These are phyloP conservation scores for Geranium incanum DNA, from an alignment of 441 rosid species.

Conservation along the genomic window DNA sequence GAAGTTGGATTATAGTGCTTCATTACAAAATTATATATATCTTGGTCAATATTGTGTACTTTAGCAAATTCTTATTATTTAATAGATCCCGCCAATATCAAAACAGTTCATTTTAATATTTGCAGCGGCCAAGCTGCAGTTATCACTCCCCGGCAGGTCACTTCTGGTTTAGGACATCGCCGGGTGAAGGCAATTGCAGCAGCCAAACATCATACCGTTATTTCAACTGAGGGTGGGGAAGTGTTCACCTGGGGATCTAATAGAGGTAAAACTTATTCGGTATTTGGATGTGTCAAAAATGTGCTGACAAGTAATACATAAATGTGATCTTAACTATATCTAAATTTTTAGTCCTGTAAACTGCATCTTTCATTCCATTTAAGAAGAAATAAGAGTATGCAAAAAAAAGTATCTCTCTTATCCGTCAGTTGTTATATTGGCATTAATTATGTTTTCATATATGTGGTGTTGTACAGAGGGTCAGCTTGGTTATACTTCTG, in stretches of 20 bases:
- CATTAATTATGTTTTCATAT: slow-evolving; percentile 16
- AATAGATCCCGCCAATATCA: slow-evolving; percentile 3
- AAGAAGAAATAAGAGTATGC: not conserved
- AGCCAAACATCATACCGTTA: slow-evolving; percentile 95
- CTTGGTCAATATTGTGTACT: not conserved
- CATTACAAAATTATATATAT: not conserved
- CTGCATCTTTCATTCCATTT: not conserved
- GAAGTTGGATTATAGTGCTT: not conserved
- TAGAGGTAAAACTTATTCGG: slow-evolving; percentile 52
- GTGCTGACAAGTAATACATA: not conserved
- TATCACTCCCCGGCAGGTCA: slow-evolving; percentile 92
- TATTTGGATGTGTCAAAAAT: slow-evolving; percentile 8
- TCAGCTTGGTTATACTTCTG: slow-evolving; percentile 92
- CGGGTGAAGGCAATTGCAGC: slow-evolving; percentile 91
- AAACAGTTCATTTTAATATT: slow-evolving; percentile 28
- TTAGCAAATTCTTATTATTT: not conserved
- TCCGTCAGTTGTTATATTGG: slow-evolving; percentile 3
- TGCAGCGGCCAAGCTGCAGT: slow-evolving; percentile 98
- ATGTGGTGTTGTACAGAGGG: slow-evolving; percentile 62
- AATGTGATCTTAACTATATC: not conserved
- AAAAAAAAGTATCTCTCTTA: not conserved
- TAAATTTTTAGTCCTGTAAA: not conserved
- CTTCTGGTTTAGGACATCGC: slow-evolving; percentile 74
- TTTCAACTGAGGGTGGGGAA: slow-evolving; percentile 86
- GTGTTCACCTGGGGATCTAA: slow-evolving; percentile 98